These are phyloP conservation scores for Cladosporium cucumerinum DNA, from an alignment of 2,329 filamentous ascomycete genomes.

Conservation along the genomic window DNA sequence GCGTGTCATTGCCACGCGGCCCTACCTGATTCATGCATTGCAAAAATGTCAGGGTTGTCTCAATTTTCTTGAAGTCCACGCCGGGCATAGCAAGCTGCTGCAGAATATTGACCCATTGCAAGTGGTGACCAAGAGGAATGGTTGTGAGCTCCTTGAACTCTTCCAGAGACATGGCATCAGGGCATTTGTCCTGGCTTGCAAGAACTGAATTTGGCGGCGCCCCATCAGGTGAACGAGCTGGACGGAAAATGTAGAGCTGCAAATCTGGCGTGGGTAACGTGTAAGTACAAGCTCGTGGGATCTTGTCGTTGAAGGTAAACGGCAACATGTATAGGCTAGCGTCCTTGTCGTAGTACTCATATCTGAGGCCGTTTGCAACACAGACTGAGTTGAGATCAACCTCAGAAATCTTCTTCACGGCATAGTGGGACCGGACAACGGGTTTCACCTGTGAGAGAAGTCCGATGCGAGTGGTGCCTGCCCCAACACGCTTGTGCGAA, in stretches of 20 bases:
- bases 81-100: conserved; percentile 51
- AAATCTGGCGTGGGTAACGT: conserved; percentile 40
- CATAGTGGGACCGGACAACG: conserved; percentile 47
- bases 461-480: conserved; percentile 29
- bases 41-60: conserved; percentile 49
- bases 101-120: conserved; percentile 50
- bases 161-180: conserved; percentile 45
- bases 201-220: conserved; percentile 32
- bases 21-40: conserved; percentile 57
- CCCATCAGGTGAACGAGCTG: no score
- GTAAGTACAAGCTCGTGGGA: conserved; percentile 31
- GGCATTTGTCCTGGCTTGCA: conserved; percentile 50
- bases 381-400: conserved; percentile 43
- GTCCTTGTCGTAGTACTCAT: conserved; percentile 51
- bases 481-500: no score
- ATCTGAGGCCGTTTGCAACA: conserved; percentile 46
- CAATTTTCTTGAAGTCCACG: conserved; percentile 59
- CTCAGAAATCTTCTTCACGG: conserved; percentile 38
- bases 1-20: no score
- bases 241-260: conserved; percentile 31
- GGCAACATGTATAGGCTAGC: no score
- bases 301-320: conserved; percentile 16
- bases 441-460: conserved; percentile 50
- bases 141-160: conserved; percentile 54
- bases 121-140: conserved; percentile 45